Evolutionary conservation across 345 rosid species (phyloP).

Genomic region (Psidium guajava): DNA sequence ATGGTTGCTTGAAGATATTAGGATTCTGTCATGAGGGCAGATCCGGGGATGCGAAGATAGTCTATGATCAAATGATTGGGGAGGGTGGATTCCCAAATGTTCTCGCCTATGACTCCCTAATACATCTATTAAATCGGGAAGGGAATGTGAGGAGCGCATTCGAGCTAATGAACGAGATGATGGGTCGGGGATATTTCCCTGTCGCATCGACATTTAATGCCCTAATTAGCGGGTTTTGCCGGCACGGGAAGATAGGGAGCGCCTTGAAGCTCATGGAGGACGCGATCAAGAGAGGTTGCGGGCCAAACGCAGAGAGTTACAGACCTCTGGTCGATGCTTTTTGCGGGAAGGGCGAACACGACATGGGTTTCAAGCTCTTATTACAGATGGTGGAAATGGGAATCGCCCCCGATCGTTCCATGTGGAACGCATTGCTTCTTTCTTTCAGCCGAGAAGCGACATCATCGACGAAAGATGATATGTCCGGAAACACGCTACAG

Average conservation of each 20-base stretch:
- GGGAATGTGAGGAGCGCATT: slow-evolving; percentile 32
- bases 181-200: slow-evolving; percentile 29
- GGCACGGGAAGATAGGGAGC: slow-evolving; percentile 37
- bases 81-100: slow-evolving; percentile 44
- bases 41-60: slow-evolving; percentile 33
- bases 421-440: slow-evolving; percentile 44
- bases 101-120: slow-evolving; percentile 46
- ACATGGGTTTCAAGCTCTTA: slow-evolving; percentile 29
- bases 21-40: slow-evolving; percentile 36
- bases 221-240: slow-evolving; percentile 44
- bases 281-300: slow-evolving; percentile 46
- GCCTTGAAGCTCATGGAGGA: slow-evolving; percentile 56
- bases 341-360: slow-evolving; percentile 29
- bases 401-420: slow-evolving; percentile 37
- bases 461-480: slow-evolving; percentile 6
- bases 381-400: slow-evolving; percentile 48
- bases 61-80: slow-evolving; percentile 35
- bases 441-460: slow-evolving; percentile 27
- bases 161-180: slow-evolving; percentile 53
- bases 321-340: slow-evolving; percentile 27
- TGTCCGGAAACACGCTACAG: slow-evolving; percentile 5
- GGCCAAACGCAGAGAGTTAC: slow-evolving; percentile 36
- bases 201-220: slow-evolving; percentile 40
- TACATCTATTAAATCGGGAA: slow-evolving; percentile 39
- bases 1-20: slow-evolving; percentile 47